Base-by-base conservation (phyloP, 177 flowering plant species). In the Vitis hybrid region DNA sequence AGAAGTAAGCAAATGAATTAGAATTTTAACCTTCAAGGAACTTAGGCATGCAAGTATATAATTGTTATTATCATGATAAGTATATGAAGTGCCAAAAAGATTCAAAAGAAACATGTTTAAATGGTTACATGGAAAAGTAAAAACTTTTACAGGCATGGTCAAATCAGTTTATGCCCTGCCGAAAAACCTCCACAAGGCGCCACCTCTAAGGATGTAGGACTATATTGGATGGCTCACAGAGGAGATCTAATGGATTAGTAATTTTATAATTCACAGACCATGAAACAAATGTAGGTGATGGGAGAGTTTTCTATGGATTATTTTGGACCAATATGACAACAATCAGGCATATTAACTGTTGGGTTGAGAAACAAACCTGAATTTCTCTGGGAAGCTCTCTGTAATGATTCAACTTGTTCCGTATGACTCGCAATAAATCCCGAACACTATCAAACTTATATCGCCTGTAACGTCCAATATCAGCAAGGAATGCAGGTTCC, bases 361-460 rank as follows among this genome's bases (percentile, higher is more conserved):
- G 50, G 5, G 51, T 30, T 14, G 21, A 62, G 64, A 64, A 59
- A 66, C 76, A 63, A 72, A 94, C 98, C 98, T 94, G 91, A 67
- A 94, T 80, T 60, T 89, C 87, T 52, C 72, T 70, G n/a, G 95
- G 97, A 64, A 94, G 94, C 69, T 94, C 99, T 77, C 94, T 71
- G 67, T 88, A 94, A 75, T 94, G 99, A 82, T 88, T 94, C 75
- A 79, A 68, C 77, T 93, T 94, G 87, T 94, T 94, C 21, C 99
- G 81, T 70, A 91, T 86, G 71, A 89, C 91, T 16, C 98, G 83
- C 56, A 94, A 70, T 54, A 94, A 81, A 78, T 94, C 97, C 56
- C 98, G 85, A 48, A 84, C 83, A 63, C 94, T 94, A 40, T 88
- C 89, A 78, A 62, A 91, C 72, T 83, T 91, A 69, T 94, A 94